Percentiles rank a stretch among this genome's conserved stretches.
Conservation (phyloP, 148 eudicot genomes). For the Silene conica region DNA sequence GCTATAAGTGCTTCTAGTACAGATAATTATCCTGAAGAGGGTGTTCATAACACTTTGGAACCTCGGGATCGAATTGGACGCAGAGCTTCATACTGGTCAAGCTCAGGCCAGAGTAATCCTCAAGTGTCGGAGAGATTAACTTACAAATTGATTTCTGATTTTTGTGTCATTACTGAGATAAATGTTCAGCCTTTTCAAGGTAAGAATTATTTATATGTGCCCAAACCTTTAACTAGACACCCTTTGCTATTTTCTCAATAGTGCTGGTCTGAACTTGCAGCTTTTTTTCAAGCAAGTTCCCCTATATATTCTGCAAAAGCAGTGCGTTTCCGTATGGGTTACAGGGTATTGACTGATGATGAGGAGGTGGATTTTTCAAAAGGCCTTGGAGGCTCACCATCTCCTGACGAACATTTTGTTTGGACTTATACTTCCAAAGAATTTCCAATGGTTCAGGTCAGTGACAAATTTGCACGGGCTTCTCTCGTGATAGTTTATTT, state of each 20-base stretch:
- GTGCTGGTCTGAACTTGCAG: conserved; percentile 32
- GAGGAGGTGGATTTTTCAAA: conserved; percentile 13
- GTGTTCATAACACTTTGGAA: conserved; percentile 60
- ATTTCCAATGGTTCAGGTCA: conserved; percentile 82
- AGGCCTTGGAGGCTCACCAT: conserved; percentile 25
- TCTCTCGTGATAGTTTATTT: neutral
- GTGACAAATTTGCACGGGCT: neutral
- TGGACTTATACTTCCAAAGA: conserved; percentile 84
- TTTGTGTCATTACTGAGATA: conserved; percentile 67
- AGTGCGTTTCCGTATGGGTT: conserved; percentile 74
- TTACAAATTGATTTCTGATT: conserved; percentile 49
- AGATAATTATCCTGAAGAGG: conserved; percentile 72
- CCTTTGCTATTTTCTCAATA: conserved; percentile 13
- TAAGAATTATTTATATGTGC: conserved; percentile 14
- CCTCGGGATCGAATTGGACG: conserved; percentile 48
- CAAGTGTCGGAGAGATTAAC: conserved; percentile 65
- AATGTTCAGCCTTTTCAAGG: conserved; percentile 73
- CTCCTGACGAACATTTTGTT: conserved; percentile 51
- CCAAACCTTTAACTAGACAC: conserved; percentile 7
- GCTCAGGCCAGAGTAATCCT: conserved; percentile 69
- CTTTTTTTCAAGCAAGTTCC: conserved; percentile 52
- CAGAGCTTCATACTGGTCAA: conserved; percentile 79
- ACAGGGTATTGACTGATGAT: conserved; percentile 39
- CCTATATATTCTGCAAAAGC: conserved; percentile 89
- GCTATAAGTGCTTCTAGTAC: conserved; percentile 87